These are phyloP conservation scores for Colletotrichum sp. DNA, from an alignment of 2,329 filamentous ascomycete genomes.

Conservation along the genomic window DNA sequence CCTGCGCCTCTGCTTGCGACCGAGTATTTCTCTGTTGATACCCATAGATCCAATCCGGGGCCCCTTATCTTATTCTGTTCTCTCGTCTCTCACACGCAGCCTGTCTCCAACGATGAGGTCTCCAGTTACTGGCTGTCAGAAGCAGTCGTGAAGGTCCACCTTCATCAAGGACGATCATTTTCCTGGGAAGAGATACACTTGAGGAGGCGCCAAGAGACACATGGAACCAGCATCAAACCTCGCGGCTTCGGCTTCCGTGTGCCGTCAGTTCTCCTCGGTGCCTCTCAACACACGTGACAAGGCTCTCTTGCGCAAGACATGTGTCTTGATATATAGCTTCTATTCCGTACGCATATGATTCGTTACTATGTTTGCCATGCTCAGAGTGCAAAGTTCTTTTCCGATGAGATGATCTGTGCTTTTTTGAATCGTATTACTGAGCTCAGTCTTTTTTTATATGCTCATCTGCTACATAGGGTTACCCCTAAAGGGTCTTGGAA, in stretches of 20 bases:
- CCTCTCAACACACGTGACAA: rapidly evolving
- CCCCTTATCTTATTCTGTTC: rapidly evolving
- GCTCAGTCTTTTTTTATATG: not conserved
- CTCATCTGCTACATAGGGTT: not conserved
- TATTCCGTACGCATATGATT: too few relatives aligned
- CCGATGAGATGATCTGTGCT: not conserved
- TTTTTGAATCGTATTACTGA: not conserved
- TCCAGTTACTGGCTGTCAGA: not conserved
- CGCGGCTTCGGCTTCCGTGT: not conserved
- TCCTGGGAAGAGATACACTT: too few relatives aligned
- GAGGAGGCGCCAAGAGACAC: not conserved
- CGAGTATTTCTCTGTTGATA: not conserved
- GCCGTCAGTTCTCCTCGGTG: not conserved
- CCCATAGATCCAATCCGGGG: rapidly evolving
- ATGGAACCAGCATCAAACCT: rapidly evolving
- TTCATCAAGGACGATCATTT: too few relatives aligned
- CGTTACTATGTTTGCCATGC: not conserved
- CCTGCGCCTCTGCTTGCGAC: not conserved
- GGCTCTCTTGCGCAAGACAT: rapidly evolving
- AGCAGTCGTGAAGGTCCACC: too few relatives aligned
- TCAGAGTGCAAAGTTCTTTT: rapidly evolving
- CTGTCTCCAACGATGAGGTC: not conserved
- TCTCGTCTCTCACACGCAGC: not conserved
- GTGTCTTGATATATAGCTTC: too few relatives aligned
- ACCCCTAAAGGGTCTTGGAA: not conserved